Evolutionary conservation across 139 green algal species (phyloP), one percentile per base, ranked within the genome.

Genomic region (Coelastrella sp.): DNA sequence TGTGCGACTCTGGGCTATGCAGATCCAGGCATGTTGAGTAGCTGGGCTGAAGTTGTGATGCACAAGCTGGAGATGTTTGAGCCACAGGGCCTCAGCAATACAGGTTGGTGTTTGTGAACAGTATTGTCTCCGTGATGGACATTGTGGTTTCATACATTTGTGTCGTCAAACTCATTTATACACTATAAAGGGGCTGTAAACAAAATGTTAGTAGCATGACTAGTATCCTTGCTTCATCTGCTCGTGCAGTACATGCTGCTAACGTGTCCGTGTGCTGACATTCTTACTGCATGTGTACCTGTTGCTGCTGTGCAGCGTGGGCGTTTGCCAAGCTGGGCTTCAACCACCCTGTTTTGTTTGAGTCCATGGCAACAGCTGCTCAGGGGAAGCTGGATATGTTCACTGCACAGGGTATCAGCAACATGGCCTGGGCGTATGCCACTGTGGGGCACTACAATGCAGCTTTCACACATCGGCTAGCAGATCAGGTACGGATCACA

Each of bases 241-340:
- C n/a, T n/a, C n/a, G n/a, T n/a, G n/a, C n/a, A n/a, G n/a, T n/a
- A n/a, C n/a, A n/a, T n/a, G n/a, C n/a, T n/a, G n/a, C n/a, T n/a
- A n/a, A n/a, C n/a, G n/a, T n/a, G n/a, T n/a, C n/a, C n/a, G n/a
- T n/a, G n/a, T n/a, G n/a, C n/a, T n/a, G n/a, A n/a, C n/a, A n/a
- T n/a, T n/a, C n/a, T n/a, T n/a, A n/a, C n/a, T n/a, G n/a, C n/a
- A n/a, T n/a, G n/a, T n/a, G n/a, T n/a, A n/a, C n/a, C n/a, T n/a
- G n/a, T n/a, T n/a, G n/a, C 53, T 40, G 32, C 87, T 50, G 85
- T 77, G 62, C 71, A 38, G 77, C 84, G 1, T 92, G 84, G 88
- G 87, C 89, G 9, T 88, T 91, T 78, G 91, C 88, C 21, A 79
- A 80, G 57, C 84, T 93, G 34, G 81, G 85, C 25, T 76, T 89